Evolutionary conservation across 2,329 filamentous ascomycete genomes (phyloP).

Genomic region (Talaromyces verruculosus): DNA sequence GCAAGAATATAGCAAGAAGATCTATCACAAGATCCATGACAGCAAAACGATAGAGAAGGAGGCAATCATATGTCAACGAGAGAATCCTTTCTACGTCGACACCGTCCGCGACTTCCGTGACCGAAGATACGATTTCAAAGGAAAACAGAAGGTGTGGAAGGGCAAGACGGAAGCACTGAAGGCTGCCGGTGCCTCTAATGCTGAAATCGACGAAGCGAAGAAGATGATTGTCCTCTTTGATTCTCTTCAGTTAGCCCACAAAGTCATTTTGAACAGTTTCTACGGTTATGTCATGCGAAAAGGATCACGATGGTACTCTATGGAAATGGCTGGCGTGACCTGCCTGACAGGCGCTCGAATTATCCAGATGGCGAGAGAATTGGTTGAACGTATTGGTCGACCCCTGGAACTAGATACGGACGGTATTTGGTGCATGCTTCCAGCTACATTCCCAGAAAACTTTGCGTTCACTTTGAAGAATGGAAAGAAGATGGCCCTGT

Average conservation of each 20-base stretch:
- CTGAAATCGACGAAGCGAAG: slow-evolving; percentile 88
- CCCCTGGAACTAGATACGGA: slow-evolving; percentile 95
- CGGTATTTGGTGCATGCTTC: slow-evolving; percentile 99
- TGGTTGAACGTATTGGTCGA: slow-evolving; percentile 89
- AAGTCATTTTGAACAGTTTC: slow-evolving; percentile 98
- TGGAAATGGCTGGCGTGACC: slow-evolving; percentile 99
- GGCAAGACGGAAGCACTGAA: slow-evolving; percentile 88
- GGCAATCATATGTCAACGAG: slow-evolving; percentile 95
- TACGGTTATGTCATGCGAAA: slow-evolving; percentile 99
- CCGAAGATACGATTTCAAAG: slow-evolving; percentile 97
- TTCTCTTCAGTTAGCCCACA: slow-evolving; percentile 93
- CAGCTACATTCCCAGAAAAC: slow-evolving; percentile 93
- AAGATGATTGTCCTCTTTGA: slow-evolving; percentile 99
- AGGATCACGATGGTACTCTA: slow-evolving; percentile 96
- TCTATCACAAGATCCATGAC: slow-evolving; percentile 98
- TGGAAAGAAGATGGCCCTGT: slow-evolving; percentile 94
- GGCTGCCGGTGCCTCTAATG: slow-evolving; percentile 69
- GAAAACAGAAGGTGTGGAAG: slow-evolving; percentile 97
- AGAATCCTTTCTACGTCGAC: slow-evolving; percentile 97
- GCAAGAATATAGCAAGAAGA: slow-evolving; percentile 93
- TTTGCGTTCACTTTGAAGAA: slow-evolving; percentile 92
- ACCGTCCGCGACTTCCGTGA: slow-evolving; percentile 96
- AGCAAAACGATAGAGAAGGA: slow-evolving; percentile 88
- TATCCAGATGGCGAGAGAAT: slow-evolving; percentile 90
- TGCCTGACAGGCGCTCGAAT: slow-evolving; percentile 95